Conservation (phyloP, 352 stramenopile species). For the Pythium plurisporium region DNA sequence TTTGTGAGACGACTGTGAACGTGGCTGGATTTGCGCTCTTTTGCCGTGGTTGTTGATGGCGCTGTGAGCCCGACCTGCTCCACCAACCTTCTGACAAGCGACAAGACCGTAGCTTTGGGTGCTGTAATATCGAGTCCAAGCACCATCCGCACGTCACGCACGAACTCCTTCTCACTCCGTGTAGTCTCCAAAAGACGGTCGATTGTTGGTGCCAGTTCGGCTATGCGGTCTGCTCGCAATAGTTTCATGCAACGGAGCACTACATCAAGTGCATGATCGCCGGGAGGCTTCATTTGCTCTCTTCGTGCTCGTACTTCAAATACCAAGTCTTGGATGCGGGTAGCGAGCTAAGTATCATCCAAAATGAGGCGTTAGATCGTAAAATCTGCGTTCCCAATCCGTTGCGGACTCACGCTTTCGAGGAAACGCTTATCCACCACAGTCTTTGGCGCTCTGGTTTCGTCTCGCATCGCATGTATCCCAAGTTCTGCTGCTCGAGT, state of each 20-base stretch:
- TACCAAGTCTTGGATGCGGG: conserved; percentile 31
- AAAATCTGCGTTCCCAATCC: too few relatives aligned
- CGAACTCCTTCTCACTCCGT: conserved; percentile 31
- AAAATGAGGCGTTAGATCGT: too few relatives aligned
- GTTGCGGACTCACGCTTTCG: conserved; percentile 12
- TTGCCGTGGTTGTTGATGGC: not conserved
- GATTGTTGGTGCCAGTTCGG: conserved; percentile 31
- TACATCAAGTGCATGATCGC: conserved; percentile 33
- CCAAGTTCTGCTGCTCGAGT: conserved; percentile 2
- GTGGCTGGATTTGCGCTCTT: not conserved
- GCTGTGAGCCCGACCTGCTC: conserved; percentile 9
- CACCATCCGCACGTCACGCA: conserved; percentile 25
- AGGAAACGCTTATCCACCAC: conserved; percentile 12
- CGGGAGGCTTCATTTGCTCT: conserved; percentile 45
- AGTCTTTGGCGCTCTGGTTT: conserved; percentile 17
- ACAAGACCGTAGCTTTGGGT: conserved; percentile 27
- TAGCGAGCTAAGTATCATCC: too few relatives aligned
- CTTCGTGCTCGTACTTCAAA: conserved; percentile 40
- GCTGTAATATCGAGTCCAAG: conserved; percentile 34
- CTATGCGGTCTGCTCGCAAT: conserved; percentile 32
- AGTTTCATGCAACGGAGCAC: conserved; percentile 39
- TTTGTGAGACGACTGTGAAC: not conserved
- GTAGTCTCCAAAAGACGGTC: conserved; percentile 37
- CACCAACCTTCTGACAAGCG: conserved; percentile 19
- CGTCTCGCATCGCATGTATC: conserved; percentile 2